phyloP scores from a whole-genome alignment of 2,329 filamentous ascomycete species.

The Ophiobolus disseminans region DNA sequence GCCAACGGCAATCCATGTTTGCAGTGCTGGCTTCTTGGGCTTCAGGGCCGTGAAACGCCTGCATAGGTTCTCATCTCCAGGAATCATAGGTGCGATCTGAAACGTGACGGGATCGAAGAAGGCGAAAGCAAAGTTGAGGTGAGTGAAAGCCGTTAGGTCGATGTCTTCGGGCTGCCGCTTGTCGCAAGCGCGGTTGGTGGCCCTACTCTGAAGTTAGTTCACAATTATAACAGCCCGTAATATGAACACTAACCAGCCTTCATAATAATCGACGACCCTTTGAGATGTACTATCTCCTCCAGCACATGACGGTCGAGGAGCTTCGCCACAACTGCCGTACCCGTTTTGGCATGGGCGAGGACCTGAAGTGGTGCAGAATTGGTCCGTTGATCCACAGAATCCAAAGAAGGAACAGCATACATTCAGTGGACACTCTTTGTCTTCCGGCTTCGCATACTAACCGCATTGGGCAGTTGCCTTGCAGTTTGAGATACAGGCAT shows the following conservation, averaged over 20 bases:
- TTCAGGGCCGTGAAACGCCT: slow-evolving; percentile 35
- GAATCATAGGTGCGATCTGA: slow-evolving; percentile 7
- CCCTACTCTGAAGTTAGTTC: too few species aligned
- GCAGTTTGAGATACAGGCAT: slow-evolving; percentile 11
- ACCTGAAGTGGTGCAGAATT: not conserved
- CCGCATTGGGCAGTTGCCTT: slow-evolving; percentile 13
- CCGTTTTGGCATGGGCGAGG: slow-evolving; percentile 1
- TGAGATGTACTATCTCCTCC: not conserved
- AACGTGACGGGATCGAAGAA: slow-evolving; percentile 11
- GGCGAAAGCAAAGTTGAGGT: slow-evolving; percentile 14
- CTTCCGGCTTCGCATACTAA: not conserved
- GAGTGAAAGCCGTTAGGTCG: slow-evolving; percentile 8
- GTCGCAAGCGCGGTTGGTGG: slow-evolving; percentile 4
- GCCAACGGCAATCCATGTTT: slow-evolving; percentile 52
- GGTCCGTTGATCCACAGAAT: not conserved
- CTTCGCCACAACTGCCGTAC: slow-evolving; percentile 4
- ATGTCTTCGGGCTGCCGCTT: slow-evolving; percentile 7
- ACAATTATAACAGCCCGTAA: too few species aligned
- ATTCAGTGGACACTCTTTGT: slow-evolving; percentile 6
- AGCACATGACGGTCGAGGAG: slow-evolving; percentile 3
- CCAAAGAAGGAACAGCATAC: slow-evolving; percentile 13
- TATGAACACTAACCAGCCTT: too few species aligned
- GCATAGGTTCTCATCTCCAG: not conserved
- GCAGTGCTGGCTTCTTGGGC: slow-evolving; percentile 29
- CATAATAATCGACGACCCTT: slow-evolving; percentile 3